Base-by-base conservation (phyloP, 1,139 yeast genomes). In the Zygotorulaspora mrakii region DNA sequence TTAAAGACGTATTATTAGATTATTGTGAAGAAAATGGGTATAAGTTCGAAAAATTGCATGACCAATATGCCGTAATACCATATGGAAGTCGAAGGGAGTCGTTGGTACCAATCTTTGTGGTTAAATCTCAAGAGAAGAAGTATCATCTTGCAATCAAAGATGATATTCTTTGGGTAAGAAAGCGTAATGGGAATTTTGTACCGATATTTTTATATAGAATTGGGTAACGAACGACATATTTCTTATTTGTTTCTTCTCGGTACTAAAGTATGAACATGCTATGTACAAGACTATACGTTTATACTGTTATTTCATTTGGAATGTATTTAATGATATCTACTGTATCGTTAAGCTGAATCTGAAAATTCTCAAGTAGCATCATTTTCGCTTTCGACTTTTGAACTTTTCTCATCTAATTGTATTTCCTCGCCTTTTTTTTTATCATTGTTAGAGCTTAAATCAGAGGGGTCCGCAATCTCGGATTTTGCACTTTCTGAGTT, bases 1-100 rank as follows among this genome's bases (percentile, higher is more conserved):
- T 74, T 52, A 71, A 66, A 43, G 78, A 75, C 20, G 71, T 77
- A 20, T 68, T 77, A 7, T 77, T 74, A 39, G 74, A 59, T 22
- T 66, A 55, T 41, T 65, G 70, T 37, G 53, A 52, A 26, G 52
- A 48, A 5, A 51, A 65, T 31, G 62, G 62, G 3, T 48, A 60
- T 12, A 38, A 57, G 7, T 35, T 65, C 21, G 45, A 42, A 13
- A 59, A 54, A 32, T 5, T 33, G 2, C 31, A 40, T 3, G 43
- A 44, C 31, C 39, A 35, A 23, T 54, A 39, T 29, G 40, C 57
- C 2, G 49, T 50, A 17, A 33, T 57, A 12, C 47, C 50, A 6
- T 40, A 49, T 28, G 52, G 49, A 2, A 11, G 30, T 9, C 43
- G 47, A 14, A 40, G 37, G 24, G 39, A 33, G 16, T 25, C 37